Base-by-base conservation (phyloP, 257 asterid species). In the Gentiana dahurica region DNA sequence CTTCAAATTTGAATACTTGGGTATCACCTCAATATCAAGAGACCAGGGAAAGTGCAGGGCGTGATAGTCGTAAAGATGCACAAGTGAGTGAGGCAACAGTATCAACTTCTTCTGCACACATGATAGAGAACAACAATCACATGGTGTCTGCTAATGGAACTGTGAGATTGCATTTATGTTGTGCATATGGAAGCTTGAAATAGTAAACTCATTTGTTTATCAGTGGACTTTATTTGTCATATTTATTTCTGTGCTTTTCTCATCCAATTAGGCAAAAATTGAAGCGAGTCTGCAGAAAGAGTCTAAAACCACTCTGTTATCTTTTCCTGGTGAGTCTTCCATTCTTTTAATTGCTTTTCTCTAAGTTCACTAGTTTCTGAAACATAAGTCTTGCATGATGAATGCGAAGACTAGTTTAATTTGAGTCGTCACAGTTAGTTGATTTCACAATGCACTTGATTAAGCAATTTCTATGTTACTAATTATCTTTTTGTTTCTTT, bases 271-370 rank as follows among this genome's bases (percentile, higher is more conserved):
- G 99, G 95, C 54, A 61, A 81, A 73, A 54, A 55, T 70, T 51
- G 72, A 65, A 49, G 63, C 57, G n/a, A 72, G 61, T 70, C 55
- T 47, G 55, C 76, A 59, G 46, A 75, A 71, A 59, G 85, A 68
- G 24, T 58, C 81, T 52, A 77, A 74, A 41, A 73, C 61, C 75
- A 66, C 62, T 36, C 77, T 51, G 64, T 55, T 74, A 65, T 62
- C 75, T 34, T 36, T 53, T 65, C 66, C 75, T 65, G 82, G 99
- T 92, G 64, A 80, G 84, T 64, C 46, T 41, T 67, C 59, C 70
- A 37, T 49, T 3, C 58, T 36, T 49, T 58, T 48, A 46, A 24
- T 24, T 24, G 24, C 24, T 24, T 24, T 24, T 24, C 24, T 24
- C 24, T 0, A 8, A 13, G 53, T 43, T 44, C 11, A 10, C 39